These are phyloP conservation scores for Breviolum minutum DNA, from an alignment of 73 alveolate species.

Conservation along the genomic window DNA sequence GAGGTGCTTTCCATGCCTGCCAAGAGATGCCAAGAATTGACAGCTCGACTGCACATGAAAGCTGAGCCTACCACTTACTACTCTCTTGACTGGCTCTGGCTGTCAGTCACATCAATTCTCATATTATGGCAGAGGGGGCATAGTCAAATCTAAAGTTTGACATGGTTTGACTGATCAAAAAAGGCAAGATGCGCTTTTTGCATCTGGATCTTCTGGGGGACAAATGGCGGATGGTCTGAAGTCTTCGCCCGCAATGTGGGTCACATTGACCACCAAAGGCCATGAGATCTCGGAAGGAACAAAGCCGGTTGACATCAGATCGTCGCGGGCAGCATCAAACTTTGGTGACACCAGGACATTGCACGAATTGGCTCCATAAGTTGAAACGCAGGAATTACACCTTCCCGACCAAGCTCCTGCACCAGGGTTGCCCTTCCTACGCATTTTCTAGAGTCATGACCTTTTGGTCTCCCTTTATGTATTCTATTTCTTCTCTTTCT, in stretches of 20 bases:
- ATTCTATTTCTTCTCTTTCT: too few species aligned
- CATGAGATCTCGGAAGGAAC: conserved; percentile 31
- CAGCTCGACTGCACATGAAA: background rate
- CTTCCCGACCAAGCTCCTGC: conserved; percentile 52
- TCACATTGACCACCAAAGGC: conserved; percentile 65
- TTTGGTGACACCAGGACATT: conserved; percentile 53
- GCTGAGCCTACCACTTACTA: background rate
- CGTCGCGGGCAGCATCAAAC: conserved; percentile 79
- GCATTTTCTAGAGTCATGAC: background rate
- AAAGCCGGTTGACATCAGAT: conserved; percentile 74
- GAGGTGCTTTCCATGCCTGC: conserved; percentile 71
- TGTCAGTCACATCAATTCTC: too few species aligned
- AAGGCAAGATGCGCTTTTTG: background rate
- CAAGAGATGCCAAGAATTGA: background rate
- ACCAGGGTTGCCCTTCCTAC: background rate
- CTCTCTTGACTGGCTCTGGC: background rate
- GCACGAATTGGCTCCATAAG: conserved; percentile 44
- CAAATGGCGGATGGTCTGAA: conserved; percentile 57
- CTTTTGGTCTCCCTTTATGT: background rate
- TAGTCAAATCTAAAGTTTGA: background rate
- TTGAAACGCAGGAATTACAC: conserved; percentile 23
- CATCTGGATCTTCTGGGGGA: conserved; percentile 54
- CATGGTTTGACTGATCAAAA: background rate
- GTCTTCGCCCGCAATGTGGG: conserved; percentile 38
- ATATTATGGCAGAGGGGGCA: background rate